A percentile compares a stretch with the other conserved stretches of the same genome.
phyloP scores from a whole-genome alignment of 2,329 filamentous ascomycete genomes.

The Penicillium digitatum region DNA sequence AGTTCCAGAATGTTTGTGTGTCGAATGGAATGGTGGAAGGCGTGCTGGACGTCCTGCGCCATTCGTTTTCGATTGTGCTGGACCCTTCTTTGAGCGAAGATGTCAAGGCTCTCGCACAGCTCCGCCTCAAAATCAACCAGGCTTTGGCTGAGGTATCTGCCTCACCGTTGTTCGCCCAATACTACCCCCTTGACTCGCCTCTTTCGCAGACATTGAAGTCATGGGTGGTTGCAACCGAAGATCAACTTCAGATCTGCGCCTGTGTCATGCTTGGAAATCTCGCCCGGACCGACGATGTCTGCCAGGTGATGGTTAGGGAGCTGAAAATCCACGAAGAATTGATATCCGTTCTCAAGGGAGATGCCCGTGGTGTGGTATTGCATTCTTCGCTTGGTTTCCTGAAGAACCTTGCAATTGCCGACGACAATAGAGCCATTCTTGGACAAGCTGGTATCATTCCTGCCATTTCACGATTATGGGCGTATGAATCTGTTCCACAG shows the following conservation, averaged over 20 bases:
- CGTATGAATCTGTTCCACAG: slow-evolving; percentile 42
- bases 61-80: slow-evolving; percentile 28
- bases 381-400: slow-evolving; percentile 46
- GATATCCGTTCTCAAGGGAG: slow-evolving; percentile 38
- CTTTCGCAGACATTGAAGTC: slow-evolving; percentile 37
- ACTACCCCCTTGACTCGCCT: slow-evolving; percentile 39
- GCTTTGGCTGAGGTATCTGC: slow-evolving; percentile 42
- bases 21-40: slow-evolving; percentile 31
- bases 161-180: slow-evolving; percentile 33
- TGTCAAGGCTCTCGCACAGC: slow-evolving; percentile 32
- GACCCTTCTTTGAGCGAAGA: slow-evolving; percentile 33
- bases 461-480: slow-evolving; percentile 40
- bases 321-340: slow-evolving; percentile 40
- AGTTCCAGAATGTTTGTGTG: slow-evolving; percentile 40
- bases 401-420: slow-evolving; percentile 47
- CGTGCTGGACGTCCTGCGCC: slow-evolving; percentile 32
- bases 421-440: slow-evolving; percentile 39
- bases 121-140: slow-evolving; percentile 40
- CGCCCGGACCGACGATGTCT: slow-evolving; percentile 44
- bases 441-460: slow-evolving; percentile 40
- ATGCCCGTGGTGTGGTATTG: slow-evolving; percentile 40
- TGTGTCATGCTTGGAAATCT: slow-evolving; percentile 49
- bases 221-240: slow-evolving; percentile 40
- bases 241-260: slow-evolving; percentile 46
- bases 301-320: slow-evolving; percentile 39